These are phyloP conservation scores for Rhododendron molle DNA, from an alignment of 148 eudicot species.

Conservation along the genomic window DNA sequence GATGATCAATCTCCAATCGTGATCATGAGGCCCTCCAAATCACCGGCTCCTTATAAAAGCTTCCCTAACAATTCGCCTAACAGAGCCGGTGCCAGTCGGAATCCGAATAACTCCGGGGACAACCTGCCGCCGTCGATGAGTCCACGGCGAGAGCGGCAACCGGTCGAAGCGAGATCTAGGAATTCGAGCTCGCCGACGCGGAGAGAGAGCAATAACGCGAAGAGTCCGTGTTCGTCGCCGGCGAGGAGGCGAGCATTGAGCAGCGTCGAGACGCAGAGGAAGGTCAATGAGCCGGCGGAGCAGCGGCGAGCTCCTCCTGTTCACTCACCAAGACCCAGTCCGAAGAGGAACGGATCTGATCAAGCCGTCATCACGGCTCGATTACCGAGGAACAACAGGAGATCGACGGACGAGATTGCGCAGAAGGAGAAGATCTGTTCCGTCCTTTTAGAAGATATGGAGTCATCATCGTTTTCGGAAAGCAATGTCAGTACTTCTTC, in stretches of 20 bases:
- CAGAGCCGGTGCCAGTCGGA: slow-evolving; percentile 27
- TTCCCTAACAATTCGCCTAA: slow-evolving; percentile 17
- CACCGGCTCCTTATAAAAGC: slow-evolving; percentile 25
- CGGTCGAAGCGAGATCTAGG: slow-evolving; percentile 22
- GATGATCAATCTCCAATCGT: slow-evolving; percentile 55
- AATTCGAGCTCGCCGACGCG: slow-evolving; percentile 36
- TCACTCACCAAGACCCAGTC: slow-evolving; percentile 48
- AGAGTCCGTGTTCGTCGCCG: slow-evolving; percentile 37
- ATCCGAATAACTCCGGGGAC: slow-evolving; percentile 24
- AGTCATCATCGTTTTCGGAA: slow-evolving; percentile 63
- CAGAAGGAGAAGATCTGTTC: slow-evolving; percentile 21
- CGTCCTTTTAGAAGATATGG: slow-evolving; percentile 40
- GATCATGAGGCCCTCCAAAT: slow-evolving; percentile 47
- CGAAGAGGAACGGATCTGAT: slow-evolving; percentile 33
- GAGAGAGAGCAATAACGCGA: slow-evolving; percentile 31
- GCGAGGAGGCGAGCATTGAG: slow-evolving; percentile 36
- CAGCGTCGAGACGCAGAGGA: slow-evolving; percentile 51
- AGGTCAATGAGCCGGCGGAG: background rate
- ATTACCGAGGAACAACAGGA: slow-evolving; percentile 38
- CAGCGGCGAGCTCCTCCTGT: slow-evolving; percentile 33
- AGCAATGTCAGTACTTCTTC: slow-evolving; percentile 67
- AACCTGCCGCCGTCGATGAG: slow-evolving; percentile 29
- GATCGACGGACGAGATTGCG: slow-evolving; percentile 30
- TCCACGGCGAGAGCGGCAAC: slow-evolving; percentile 30
- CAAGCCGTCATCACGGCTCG: slow-evolving; percentile 29